Base-by-base conservation (phyloP, 495 filamentous ascomycete genomes). In the Hyaloscypha variabilis region DNA sequence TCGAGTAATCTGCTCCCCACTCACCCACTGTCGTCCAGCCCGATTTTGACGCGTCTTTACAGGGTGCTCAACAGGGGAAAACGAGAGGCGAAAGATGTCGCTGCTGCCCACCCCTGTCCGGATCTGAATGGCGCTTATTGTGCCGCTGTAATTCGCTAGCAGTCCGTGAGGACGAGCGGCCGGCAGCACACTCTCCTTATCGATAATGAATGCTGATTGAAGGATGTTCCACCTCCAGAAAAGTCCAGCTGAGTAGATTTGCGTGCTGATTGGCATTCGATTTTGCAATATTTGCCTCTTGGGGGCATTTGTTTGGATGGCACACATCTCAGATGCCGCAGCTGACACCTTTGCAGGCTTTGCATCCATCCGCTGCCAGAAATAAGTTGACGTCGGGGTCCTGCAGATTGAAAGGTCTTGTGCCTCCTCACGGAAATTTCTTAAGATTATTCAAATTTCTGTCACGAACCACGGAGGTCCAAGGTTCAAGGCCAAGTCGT, bases 371-470 rank as follows among this genome's bases (percentile, higher is more conserved):
- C 68, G 68, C 64, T 34, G 55, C 51, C 46, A 55, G 67, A 10
- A 54, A 64, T 67, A 65, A 54, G 52, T 49, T 70, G 68, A 70
- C 64, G 53, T 61, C 68, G 68, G 68, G 60, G 19, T 62, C 68
- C 65, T 70, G 68, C 68, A 70, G 56, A 30, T 24, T 17, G 25
- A 46, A 24, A 23, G 25, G 49, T 58, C 46, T 61, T 65, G 58
- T 63, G 39, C 36, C 56, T 36, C 26, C 34, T 21, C 11, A 65
- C 30, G 52, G 34, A 56, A 63, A 58, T 30, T 65, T 60, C 46
- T 53, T 51, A n/a, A 60, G 39, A 65, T 65, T 59, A 42, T 52
- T 42, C 23, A 39, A 49, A 53, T 58, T 51, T 58, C 25, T 24
- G 21, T 53, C 29, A 52, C 34, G 42, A 34, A 51, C 30, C 34